phyloP scores from a whole-genome alignment of 2,329 filamentous ascomycete genomes.

The Diaporthe sp. region DNA sequence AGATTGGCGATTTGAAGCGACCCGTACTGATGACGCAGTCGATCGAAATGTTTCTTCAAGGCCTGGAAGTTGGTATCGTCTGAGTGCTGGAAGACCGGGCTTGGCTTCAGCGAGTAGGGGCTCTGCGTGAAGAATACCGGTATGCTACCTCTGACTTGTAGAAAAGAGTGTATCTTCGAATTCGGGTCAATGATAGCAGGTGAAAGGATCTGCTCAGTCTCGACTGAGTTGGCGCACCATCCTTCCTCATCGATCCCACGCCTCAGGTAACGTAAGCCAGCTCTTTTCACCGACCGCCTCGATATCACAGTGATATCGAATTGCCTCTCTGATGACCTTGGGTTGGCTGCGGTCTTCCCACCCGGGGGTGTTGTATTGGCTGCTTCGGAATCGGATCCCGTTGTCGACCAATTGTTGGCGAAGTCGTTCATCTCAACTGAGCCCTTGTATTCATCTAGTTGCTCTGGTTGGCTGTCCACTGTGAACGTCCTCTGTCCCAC shows the following conservation, averaged over 20 bases:
- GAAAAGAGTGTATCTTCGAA: slow-evolving; percentile 80
- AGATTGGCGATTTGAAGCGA: slow-evolving; percentile 83
- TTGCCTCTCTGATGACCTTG: slow-evolving; percentile 62
- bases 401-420: slow-evolving; percentile 35
- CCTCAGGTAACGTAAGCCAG: slow-evolving; percentile 89
- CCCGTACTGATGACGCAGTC: slow-evolving; percentile 78
- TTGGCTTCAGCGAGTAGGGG: slow-evolving; percentile 91
- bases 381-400: slow-evolving; percentile 31
- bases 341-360: slow-evolving; percentile 47
- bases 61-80: slow-evolving; percentile 82
- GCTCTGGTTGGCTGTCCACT: slow-evolving; percentile 73
- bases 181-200: slow-evolving; percentile 73
- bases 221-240: slow-evolving; percentile 88
- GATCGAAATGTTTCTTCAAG: slow-evolving; percentile 83
- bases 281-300: slow-evolving; percentile 86
- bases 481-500: slow-evolving; percentile 88
- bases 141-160: slow-evolving; percentile 91
- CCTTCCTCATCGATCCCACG: slow-evolving; percentile 93
- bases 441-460: slow-evolving; percentile 62
- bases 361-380: slow-evolving; percentile 40
- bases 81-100: slow-evolving; percentile 85
- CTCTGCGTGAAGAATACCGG: slow-evolving; percentile 96
- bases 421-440: slow-evolving; percentile 56
- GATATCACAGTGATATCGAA: slow-evolving; percentile 93
- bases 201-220: slow-evolving; percentile 94